Evolutionary conservation across 164 flowering plant species (phyloP), one percentile per base, ranked within the genome.

Genomic region (Vitis riparia): DNA sequence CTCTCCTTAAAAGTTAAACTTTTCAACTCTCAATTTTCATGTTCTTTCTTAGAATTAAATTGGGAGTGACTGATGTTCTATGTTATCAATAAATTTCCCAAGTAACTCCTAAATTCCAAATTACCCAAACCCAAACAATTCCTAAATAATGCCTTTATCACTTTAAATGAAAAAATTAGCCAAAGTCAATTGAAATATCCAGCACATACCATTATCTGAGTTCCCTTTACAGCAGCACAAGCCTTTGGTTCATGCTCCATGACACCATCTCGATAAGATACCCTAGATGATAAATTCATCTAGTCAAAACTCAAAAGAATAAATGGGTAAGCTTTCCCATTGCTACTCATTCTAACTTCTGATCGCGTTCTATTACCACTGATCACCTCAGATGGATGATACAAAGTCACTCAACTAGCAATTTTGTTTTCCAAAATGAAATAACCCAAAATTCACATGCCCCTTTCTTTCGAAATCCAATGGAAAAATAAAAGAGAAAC

Each of bases 181-280:
- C 47, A 51, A 51, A 13, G n/a, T 16, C 16, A 27, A 23, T 23
- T 23, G 27, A 23, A 55, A 14, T n/a, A 9, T 30, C 47, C 16
- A 8, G 27, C 61, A 30, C 79, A 32, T 77, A 94, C 98, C 99
- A 85, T 82, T 70, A 93, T 88, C 81, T 91, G 99, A 68, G 99
- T 93, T 68, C 99, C 99, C 82, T 93, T 93, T 19, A 96, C 99
- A 68, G 99, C 98, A 74, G 99, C 99, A 77, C 99, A 96, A 58
- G 98, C 82, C 80, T 82, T 92, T 1, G 99, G 97, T 74, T 90
- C 92, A 77, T 87, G 82, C 82, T 90, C 98, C 97, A 96, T 96
- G 60, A 79, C 85, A 71, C 99, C 98, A 80, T 96, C 99, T 84
- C 84, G 86, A 72, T 92, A 94, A 9, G 98, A 88, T 30, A 86